A percentile compares a stretch with the other conserved stretches of the same genome.
Conservation (phyloP, 441 rosid species). For the Adansonia grandidieri region DNA sequence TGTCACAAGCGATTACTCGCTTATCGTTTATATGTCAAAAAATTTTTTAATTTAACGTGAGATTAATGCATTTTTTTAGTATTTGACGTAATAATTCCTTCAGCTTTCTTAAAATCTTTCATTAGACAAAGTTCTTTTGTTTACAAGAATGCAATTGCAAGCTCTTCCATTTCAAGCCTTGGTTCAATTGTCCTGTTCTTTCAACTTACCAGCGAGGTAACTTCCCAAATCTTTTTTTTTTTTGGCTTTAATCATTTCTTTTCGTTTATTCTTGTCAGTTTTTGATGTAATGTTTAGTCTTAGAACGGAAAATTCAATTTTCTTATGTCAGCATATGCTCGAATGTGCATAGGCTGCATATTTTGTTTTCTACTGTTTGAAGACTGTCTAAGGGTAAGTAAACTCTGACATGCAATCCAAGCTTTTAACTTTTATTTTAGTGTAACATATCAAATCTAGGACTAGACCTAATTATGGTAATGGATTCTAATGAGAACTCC, state of each 20-base stretch:
- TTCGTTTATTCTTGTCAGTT: background rate
- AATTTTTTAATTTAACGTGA: too few relatives aligned
- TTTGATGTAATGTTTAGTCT: background rate
- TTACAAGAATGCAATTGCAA: constrained; percentile 16
- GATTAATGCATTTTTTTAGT: too few relatives aligned
- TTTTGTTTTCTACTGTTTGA: background rate
- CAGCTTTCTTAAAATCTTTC: background rate
- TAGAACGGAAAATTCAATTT: background rate
- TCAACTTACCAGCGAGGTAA: constrained; percentile 13
- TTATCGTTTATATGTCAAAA: too few relatives aligned
- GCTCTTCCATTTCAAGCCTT: background rate
- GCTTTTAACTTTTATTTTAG: too few relatives aligned
- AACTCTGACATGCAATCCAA: background rate
- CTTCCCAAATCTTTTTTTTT: background rate
- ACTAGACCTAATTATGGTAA: background rate
- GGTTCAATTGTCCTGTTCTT: background rate
- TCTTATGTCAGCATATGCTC: too few relatives aligned
- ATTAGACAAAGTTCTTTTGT: background rate
- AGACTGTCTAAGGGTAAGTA: background rate
- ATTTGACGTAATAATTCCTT: too few relatives aligned
- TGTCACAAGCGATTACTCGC: too few relatives aligned
- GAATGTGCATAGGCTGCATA: background rate
- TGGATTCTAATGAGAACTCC: background rate
- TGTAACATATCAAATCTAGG: background rate
- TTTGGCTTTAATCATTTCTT: too few relatives aligned